A percentile compares a stretch with the other conserved stretches of the same genome.
phyloP scores from a whole-genome alignment of 2,329 filamentous ascomycete genomes.

The Colletotrichum destructivum region DNA sequence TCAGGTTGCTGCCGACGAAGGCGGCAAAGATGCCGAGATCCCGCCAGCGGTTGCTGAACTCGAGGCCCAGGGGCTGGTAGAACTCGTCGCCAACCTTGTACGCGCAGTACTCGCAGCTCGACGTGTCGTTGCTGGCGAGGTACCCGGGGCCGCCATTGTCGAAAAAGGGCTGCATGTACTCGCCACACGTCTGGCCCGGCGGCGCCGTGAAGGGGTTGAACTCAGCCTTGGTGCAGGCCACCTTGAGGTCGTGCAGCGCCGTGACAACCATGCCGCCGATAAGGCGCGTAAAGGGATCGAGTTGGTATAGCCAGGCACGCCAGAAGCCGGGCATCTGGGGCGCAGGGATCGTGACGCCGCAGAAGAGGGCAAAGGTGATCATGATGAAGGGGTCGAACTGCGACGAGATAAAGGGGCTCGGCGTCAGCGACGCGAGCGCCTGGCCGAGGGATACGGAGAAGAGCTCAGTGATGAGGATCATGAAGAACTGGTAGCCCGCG shows the following conservation, averaged over 20 bases:
- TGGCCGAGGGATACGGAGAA: slow-evolving; percentile 88
- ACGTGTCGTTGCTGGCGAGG: slow-evolving; percentile 75
- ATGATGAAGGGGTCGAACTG: slow-evolving; percentile 87
- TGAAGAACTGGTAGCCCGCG: slow-evolving; percentile 90
- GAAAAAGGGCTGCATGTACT: slow-evolving; percentile 84
- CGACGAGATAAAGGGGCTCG: slow-evolving; percentile 82
- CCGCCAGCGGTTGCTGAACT: slow-evolving; percentile 81
- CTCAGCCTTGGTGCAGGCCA: slow-evolving; percentile 74
- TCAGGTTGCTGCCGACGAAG: slow-evolving; percentile 84
- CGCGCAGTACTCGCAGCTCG: slow-evolving; percentile 84
- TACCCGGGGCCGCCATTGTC: slow-evolving; percentile 79
- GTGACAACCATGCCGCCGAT: slow-evolving; percentile 86
- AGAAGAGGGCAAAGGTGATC: slow-evolving; percentile 88
- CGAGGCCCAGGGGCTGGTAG: slow-evolving; percentile 76
- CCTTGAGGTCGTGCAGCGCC: slow-evolving; percentile 76
- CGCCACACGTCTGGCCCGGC: slow-evolving; percentile 75
- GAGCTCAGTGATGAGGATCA: slow-evolving; percentile 85
- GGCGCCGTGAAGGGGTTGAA: slow-evolving; percentile 80
- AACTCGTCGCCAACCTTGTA: slow-evolving; percentile 87
- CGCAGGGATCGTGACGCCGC: slow-evolving; percentile 86
- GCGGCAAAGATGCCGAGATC: slow-evolving; percentile 84
- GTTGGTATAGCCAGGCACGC: slow-evolving; percentile 85
- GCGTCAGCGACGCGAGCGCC: slow-evolving; percentile 82
- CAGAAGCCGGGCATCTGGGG: slow-evolving; percentile 85
- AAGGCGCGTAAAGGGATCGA: slow-evolving; percentile 87